Base-by-base conservation (phyloP, 108 stramenopile genomes). In the Cyclotella atomus region DNA sequence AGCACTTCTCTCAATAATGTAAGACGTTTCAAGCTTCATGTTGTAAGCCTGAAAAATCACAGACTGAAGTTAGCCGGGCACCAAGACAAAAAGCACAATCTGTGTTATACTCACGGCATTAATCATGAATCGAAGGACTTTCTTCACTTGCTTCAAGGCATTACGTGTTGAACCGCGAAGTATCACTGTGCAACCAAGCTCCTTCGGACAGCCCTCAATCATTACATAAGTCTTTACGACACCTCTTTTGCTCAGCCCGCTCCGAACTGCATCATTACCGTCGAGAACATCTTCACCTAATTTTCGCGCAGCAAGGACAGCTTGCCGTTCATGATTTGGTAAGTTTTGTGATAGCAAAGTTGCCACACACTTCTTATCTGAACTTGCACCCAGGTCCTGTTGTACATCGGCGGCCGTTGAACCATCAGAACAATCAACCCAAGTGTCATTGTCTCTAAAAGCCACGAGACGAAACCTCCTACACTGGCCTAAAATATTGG, bases 181-280 rank as follows among this genome's bases (percentile, higher is more conserved):
- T 15, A 96, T 87, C 30, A 97, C 81, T 2, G 97, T 97, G 59
- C 96, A 96, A 10, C 97, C 97, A 19, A 93, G 71, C 24, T 92
- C 76, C 46, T 88, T 92, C 8, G 96, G 96, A 59, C 96, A 98
- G 23, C 97, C 97, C 77, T 97, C 93, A 17, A 98, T 60, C 91
- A 96, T 81, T 7, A 82, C 78, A 63, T 87, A 94, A 1, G 89
- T 89, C 73, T 88, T 85, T 0, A 90, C 88, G 30, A 96, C 92
- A 16, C 95, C 92, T 29, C 93, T 77, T 65, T 94, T 96, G 15
- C 87, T 90, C 30, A 94, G 80, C 17, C 95, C 94, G 35, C 68
- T 71, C 38, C 84, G 86, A 5, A 95, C 88, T 15, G 94, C 91
- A 66, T 92, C 87, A 50, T 83, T 82, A 63, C 95, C 95, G 71